These are phyloP conservation scores for Leccinum fallax DNA, from an alignment of 1,284 basidiomycete genomes.

Conservation along the genomic window DNA sequence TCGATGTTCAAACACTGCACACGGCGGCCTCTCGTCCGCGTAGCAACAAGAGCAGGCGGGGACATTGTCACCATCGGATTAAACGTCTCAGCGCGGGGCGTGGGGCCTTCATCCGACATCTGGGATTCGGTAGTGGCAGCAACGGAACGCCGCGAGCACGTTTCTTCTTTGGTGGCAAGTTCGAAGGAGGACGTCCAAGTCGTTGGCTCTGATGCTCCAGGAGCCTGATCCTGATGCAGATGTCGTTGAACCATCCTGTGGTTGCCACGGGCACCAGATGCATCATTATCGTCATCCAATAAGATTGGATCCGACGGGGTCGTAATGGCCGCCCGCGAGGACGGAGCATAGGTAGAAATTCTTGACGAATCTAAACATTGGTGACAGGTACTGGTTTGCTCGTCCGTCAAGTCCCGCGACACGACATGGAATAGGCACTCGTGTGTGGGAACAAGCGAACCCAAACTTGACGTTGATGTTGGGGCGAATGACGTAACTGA, in stretches of 20 bases:
- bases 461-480: constrained; percentile 33
- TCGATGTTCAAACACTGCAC: constrained; percentile 7
- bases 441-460: constrained; percentile 31
- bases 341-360: neutral
- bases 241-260: constrained; percentile 1
- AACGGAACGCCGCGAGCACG: constrained; percentile 10
- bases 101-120: constrained; percentile 27
- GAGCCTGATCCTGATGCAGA: neutral
- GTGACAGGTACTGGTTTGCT: neutral
- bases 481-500: constrained; percentile 20
- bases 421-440: constrained; percentile 29
- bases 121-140: constrained; percentile 5
- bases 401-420: constrained; percentile 12
- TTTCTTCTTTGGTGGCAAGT: neutral
- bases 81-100: constrained; percentile 28
- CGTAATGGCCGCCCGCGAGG: neutral
- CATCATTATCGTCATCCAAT: constrained; percentile 8
- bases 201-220: neutral
- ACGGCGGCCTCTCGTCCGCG: constrained; percentile 2
- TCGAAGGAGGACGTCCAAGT: constrained; percentile 6
- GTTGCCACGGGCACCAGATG: constrained; percentile 4
- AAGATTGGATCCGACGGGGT: constrained; percentile 8
- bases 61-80: neutral
- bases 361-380: constrained; percentile 1
- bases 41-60: neutral